Percentiles rank a stretch among this genome's conserved stretches.
These are phyloP conservation scores for Hypholoma fasciculare DNA, from an alignment of 768 basidiomycete genomes.

Conservation along the genomic window DNA sequence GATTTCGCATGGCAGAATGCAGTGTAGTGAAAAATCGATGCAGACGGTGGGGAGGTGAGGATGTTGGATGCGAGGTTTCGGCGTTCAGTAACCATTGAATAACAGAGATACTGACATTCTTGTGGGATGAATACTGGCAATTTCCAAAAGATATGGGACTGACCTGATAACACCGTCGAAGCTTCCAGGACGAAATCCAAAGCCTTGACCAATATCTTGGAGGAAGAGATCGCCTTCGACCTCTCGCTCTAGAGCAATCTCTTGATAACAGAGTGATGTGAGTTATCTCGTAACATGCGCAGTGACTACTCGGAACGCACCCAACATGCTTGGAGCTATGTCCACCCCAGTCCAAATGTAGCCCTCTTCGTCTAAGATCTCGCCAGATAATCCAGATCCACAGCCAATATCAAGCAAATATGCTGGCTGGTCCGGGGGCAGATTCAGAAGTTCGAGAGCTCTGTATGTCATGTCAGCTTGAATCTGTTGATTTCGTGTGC, in stretches of 20 bases:
- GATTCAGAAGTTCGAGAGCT: conserved; percentile 85
- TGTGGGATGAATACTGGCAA: background rate
- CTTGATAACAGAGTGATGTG: conserved; percentile 35
- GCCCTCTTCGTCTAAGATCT: conserved; percentile 94
- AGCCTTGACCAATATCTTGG: conserved; percentile 97
- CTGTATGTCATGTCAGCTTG: conserved; percentile 98
- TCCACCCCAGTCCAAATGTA: conserved; percentile 94
- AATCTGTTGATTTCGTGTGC: conserved; percentile 94
- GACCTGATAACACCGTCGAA: conserved; percentile 98
- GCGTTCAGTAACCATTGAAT: conserved; percentile 98
- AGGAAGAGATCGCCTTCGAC: conserved; percentile 96
- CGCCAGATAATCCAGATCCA: conserved; percentile 94
- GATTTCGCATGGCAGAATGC: conserved; percentile 82
- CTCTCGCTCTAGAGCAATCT: conserved; percentile 94
- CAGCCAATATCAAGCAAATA: conserved; percentile 96
- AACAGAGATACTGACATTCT: conserved; percentile 81
- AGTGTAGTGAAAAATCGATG: conserved; percentile 92
- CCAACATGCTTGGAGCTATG: conserved; percentile 95
- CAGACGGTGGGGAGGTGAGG: conserved; percentile 84
- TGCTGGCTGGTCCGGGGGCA: conserved; percentile 78
- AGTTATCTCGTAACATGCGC: background rate
- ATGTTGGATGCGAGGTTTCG: conserved; percentile 87
- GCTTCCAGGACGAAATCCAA: conserved; percentile 94
- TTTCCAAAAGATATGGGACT: conserved; percentile 11
- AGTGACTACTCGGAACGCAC: conserved; percentile 42